Base-by-base conservation (phyloP, 768 basidiomycete species). In the Russula sp. region DNA sequence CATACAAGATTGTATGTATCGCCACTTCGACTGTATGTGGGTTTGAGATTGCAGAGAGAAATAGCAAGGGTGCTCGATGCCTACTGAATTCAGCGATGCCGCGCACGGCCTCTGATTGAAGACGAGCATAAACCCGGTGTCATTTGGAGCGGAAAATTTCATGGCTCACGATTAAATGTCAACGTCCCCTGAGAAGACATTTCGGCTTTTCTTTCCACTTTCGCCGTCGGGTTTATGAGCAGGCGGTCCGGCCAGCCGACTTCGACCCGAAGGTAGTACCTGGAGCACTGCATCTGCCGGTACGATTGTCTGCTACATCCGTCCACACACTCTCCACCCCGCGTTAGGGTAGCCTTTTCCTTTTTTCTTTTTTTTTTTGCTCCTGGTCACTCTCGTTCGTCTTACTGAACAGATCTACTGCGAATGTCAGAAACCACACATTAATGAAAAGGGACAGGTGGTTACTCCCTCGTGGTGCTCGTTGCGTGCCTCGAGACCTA, bases 1-100 rank as follows among this genome's bases (percentile, higher is more conserved):
- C 84, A 70, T 91, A 97, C 6, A 98, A 82, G 65, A 98, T 92
- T 4, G 87, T 87, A 71, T 98, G 95, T 63, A 97, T 87, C 10
- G 91, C 91, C 35, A 95, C 90, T 71, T 98, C 96, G 68, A 98
- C 96, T 98, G 59, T 11, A 37, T 0, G 40, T 39, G 18, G 48
- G 50, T 20, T 35, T 54, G 37, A 42, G 52, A 42, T 11, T 39
- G 48, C 11, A 34, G 14, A 55, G 39, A 32, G 42, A 44, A 31
- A 20, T 16, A 44, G 32, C 7, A n/a, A 34, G 7, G 31, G n/a
- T 35, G 55, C 10, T 48, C 40, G 31, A 39, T 59, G 55, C 84
- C 68, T 67, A 89, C 89, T 84, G 75, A 90, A 90, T 70, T 89
- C 88, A 50, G 82, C 76, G 56, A 89, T 81, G 22, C 85, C 87